These are phyloP conservation scores for Cerrena zonata DNA, from an alignment of 1,284 basidiomycete species.

Conservation along the genomic window DNA sequence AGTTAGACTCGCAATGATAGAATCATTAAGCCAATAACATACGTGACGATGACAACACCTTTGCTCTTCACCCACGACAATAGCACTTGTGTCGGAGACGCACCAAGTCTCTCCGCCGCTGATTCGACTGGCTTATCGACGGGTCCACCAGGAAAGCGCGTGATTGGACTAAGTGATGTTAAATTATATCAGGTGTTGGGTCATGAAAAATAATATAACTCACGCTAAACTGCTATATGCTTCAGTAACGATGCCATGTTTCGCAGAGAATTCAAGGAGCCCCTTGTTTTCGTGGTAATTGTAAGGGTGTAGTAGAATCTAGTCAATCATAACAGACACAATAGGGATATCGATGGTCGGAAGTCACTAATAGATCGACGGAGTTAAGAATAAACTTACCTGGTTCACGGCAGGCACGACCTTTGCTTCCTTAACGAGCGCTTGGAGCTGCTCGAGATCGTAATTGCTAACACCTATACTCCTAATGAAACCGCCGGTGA, in stretches of 20 bases:
- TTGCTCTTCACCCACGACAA: conserved; percentile 64
- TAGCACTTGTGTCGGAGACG: conserved; percentile 62
- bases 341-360: too few species aligned
- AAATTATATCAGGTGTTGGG: too few species aligned
- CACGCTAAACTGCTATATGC: conserved; percentile 65
- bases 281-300: conserved; percentile 52
- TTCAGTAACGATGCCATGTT: conserved; percentile 61
- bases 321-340: too few species aligned
- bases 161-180: conserved; percentile 48
- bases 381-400: conserved; percentile 28
- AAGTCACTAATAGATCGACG: conserved; percentile 1
- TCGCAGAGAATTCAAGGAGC: conserved; percentile 50
- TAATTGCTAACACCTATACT: conserved; percentile 78
- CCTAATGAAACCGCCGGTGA: conserved; percentile 29
- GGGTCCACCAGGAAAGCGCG: conserved; percentile 55
- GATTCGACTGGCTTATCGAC: conserved; percentile 57
- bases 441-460: conserved; percentile 47
- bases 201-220: conserved; percentile 9
- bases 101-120: conserved; percentile 51
- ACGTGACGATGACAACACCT: conserved; percentile 64
- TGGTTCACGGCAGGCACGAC: conserved; percentile 70
- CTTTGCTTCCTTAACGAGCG: conserved; percentile 49
- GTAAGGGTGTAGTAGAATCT: conserved; percentile 69
- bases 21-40: conserved; percentile 25
- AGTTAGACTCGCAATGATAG: neutral